These are phyloP conservation scores for Diaporthe capsici DNA, from an alignment of 2,329 filamentous ascomycete genomes.

Conservation along the genomic window DNA sequence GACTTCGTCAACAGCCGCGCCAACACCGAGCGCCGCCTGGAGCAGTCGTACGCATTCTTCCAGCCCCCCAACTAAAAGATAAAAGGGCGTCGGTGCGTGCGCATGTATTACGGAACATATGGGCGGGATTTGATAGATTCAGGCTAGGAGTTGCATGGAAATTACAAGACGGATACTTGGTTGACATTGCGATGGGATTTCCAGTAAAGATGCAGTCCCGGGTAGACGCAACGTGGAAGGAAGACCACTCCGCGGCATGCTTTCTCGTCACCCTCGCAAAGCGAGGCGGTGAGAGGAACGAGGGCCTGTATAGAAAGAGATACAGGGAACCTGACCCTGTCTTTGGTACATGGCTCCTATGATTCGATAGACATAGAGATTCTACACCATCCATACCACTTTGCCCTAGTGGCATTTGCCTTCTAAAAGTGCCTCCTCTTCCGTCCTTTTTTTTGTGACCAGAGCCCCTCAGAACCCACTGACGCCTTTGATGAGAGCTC, in stretches of 20 bases:
- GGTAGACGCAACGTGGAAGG: slow-evolving; percentile 32
- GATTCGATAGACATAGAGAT: slow-evolving; percentile 41
- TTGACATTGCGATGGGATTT: slow-evolving; percentile 37
- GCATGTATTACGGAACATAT: slow-evolving; percentile 38
- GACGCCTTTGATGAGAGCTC: slow-evolving; percentile 1
- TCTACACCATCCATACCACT: slow-evolving; percentile 33
- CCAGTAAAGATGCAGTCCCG: slow-evolving; percentile 22
- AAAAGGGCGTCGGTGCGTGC: slow-evolving; percentile 1
- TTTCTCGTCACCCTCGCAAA: not conserved
- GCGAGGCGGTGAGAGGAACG: slow-evolving; percentile 13
- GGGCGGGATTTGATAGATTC: slow-evolving; percentile 41
- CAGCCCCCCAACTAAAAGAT: slow-evolving; percentile 40
- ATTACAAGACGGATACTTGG: slow-evolving; percentile 36
- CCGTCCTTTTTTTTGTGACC: not conserved
- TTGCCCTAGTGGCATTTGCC: slow-evolving; percentile 31
- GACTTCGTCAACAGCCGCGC: slow-evolving; percentile 90
- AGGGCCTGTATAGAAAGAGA: slow-evolving; percentile 32
- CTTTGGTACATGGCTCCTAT: slow-evolving; percentile 34
- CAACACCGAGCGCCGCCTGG: slow-evolving; percentile 76
- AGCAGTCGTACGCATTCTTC: slow-evolving; percentile 60
- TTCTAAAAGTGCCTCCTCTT: not conserved
- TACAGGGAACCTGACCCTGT: slow-evolving; percentile 23
- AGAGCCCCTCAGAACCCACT: slow-evolving; percentile 2
- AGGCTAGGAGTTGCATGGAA: slow-evolving; percentile 42
- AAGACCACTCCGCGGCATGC: slow-evolving; percentile 21